phyloP scores from a whole-genome alignment of 2,329 filamentous ascomycete species.

The Colletotrichum sp. region DNA sequence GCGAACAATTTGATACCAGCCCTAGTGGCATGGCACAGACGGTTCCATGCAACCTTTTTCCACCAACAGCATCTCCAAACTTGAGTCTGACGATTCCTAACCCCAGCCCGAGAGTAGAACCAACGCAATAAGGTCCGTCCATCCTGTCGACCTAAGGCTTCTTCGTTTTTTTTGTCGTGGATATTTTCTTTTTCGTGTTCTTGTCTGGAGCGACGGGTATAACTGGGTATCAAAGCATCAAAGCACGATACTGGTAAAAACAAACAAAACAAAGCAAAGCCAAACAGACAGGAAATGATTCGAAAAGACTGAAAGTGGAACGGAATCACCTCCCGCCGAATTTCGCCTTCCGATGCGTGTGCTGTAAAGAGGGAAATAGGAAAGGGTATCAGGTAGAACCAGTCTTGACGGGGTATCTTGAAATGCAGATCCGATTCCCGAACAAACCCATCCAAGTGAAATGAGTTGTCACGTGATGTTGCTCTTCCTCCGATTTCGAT shows the following conservation, averaged over 20 bases:
- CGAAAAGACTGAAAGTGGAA: constrained; percentile 21
- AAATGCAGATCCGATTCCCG: constrained; percentile 62
- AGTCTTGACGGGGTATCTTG: constrained; percentile 62
- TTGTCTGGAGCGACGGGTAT: constrained; percentile 31
- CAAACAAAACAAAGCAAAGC: constrained; percentile 23
- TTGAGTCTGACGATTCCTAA: constrained; percentile 19
- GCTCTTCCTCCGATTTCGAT: constrained; percentile 20
- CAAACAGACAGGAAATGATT: constrained; percentile 23
- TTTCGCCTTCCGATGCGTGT: constrained; percentile 22
- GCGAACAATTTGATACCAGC: constrained; percentile 23
- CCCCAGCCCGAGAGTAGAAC: constrained; percentile 21
- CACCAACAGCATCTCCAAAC: constrained; percentile 22
- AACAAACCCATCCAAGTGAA: constrained; percentile 35
- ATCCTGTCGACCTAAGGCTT: constrained; percentile 20
- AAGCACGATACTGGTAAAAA: constrained; percentile 28
- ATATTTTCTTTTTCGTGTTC: constrained; percentile 27
- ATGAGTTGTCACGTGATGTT: constrained; percentile 18
- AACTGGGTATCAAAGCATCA: constrained; percentile 42
- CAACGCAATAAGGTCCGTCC: constrained; percentile 21
- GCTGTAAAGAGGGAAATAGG: constrained; percentile 26
- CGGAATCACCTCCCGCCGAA: constrained; percentile 18
- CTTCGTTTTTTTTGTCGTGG: constrained; percentile 27
- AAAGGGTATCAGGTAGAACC: constrained; percentile 40
- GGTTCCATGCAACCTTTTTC: constrained; percentile 13
- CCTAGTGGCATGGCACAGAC: constrained; percentile 23